Evolutionary conservation across 2,329 filamentous ascomycete genomes (phyloP), one percentile per base, ranked within the genome.

Genomic region (Trichoderma citrinoviride): DNA sequence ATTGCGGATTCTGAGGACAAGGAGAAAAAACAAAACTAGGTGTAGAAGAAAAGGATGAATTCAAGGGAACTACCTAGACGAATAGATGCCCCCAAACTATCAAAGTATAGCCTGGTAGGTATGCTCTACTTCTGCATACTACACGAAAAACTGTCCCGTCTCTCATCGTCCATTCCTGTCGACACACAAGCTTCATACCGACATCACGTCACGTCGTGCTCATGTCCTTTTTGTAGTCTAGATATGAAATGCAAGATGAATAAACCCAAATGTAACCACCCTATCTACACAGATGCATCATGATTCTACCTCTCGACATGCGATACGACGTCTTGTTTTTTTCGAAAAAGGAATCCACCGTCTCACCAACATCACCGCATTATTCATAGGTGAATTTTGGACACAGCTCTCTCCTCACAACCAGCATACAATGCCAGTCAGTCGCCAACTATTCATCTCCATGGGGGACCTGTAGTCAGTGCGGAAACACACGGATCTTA

Each of bases 1-100:
- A 71, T 75, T 66, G 76, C 74, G 19, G 37, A 41, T 33, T 66
- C 67, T 43, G 40, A 70, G 43, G 68, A 68, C 54, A 69, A 69
- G 65, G 68, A 70, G 47, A 79, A 78, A 69, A 83, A 82, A 72
- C 73, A 72, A 68, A 76, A 78, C 17, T 75, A 66, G 29, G 10
- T 25, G 1, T 15, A 41, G n/a, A 50, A 5, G 17, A 27, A 29
- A 27, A 29, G n/a, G 19, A 10, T 3, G 14, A 6, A n/a, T n/a
- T n/a, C n/a, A n/a, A 29, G 29, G 25, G 14, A n/a, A 43, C 21
- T 10, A 21, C 17, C 10, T 17, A 29, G 23, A 52, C 37, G 17
- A 50, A 27, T 23, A 5, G 15, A 55, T 21, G 19, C 21, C 15
- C 25, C 44, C 44, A 25, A 12, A 25, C 1, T 47, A 47, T 47